Evolutionary conservation across 257 asterid genomes (phyloP).

Genomic region (Vinca minor): DNA sequence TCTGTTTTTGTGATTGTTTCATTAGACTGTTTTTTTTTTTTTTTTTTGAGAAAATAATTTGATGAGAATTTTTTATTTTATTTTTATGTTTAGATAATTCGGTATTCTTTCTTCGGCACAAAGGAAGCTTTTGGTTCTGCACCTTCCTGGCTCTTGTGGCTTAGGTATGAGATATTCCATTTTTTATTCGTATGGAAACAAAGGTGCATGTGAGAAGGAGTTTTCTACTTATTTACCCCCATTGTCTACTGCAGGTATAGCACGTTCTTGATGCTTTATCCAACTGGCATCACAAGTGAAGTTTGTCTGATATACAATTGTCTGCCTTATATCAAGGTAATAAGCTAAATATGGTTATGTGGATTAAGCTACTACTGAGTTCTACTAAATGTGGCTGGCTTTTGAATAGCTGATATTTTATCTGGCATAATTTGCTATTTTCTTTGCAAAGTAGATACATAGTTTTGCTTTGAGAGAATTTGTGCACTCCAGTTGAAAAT

Average conservation of each 20-base stretch:
- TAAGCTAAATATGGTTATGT: not conserved
- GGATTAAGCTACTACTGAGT: not conserved
- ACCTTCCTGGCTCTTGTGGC: constrained; percentile 88
- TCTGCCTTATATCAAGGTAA: constrained; percentile 60
- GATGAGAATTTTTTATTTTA: not conserved
- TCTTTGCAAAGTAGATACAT: not conserved
- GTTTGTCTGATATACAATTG: constrained; percentile 70
- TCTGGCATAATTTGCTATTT: not conserved
- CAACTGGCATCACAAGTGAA: constrained; percentile 78
- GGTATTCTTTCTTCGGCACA: constrained; percentile 80
- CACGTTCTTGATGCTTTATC: constrained; percentile 73
- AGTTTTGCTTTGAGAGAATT: not conserved
- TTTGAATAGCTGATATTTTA: not conserved
- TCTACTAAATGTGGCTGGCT: not conserved
- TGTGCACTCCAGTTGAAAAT: not conserved
- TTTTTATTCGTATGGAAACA: not conserved
- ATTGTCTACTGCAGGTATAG: constrained; percentile 51
- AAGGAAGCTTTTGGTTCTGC: constrained; percentile 72
- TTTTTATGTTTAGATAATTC: constrained; percentile 34
- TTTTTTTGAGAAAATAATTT: not conserved
- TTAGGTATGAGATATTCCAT: constrained; percentile 29
- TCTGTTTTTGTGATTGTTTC: not conserved
- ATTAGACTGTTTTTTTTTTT: not conserved
- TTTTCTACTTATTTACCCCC: not conserved
- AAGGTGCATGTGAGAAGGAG: not conserved